phyloP scores from a whole-genome alignment of 2,329 filamentous ascomycete genomes.

The Pseudopithomyces chartarum region DNA sequence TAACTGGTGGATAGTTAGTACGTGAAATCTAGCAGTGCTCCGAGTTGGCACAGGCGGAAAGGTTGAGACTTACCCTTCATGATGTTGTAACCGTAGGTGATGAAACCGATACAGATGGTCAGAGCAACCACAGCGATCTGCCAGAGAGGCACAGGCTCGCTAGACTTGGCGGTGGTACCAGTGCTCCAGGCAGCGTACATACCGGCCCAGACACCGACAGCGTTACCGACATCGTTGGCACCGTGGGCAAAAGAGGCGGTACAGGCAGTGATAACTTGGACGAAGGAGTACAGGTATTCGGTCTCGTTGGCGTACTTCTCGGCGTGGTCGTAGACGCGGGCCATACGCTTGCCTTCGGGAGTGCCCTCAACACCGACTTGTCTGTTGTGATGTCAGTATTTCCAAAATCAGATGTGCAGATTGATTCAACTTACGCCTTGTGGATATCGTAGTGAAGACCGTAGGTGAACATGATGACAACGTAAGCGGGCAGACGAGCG shows the following conservation, averaged over 20 bases:
- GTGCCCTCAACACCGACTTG: conserved; percentile 66
- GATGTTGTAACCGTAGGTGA: conserved; percentile 81
- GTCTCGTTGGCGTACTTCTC: conserved; percentile 44
- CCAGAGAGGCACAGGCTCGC: conserved; percentile 73
- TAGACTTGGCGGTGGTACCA: conserved; percentile 65
- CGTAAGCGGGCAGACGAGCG: conserved; percentile 71
- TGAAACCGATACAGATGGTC: conserved; percentile 67
- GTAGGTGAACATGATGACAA: conserved; percentile 69
- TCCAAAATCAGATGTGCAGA: no score
- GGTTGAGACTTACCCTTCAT: conserved; percentile 61
- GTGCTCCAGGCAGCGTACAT: conserved; percentile 53
- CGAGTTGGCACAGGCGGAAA: no score
- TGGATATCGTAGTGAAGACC: conserved; percentile 84
- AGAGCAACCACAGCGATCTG: conserved; percentile 72
- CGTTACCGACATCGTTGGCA: conserved; percentile 65
- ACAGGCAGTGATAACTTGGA: conserved; percentile 56
- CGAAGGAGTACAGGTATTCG: conserved; percentile 51
- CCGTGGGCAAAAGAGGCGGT: conserved; percentile 62
- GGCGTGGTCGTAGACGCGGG: conserved; percentile 63
- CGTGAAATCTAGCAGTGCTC: not conserved
- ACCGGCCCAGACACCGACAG: conserved; percentile 43
- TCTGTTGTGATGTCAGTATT: not conserved
- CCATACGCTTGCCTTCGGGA: conserved; percentile 74
- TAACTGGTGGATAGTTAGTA: conserved; percentile 58
- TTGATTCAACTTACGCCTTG: conserved; percentile 62